A percentile compares a stretch with the other conserved stretches of the same genome.
These are phyloP conservation scores for Aspergillus udagawae DNA, from an alignment of 2,329 filamentous ascomycete genomes.

Conservation along the genomic window DNA sequence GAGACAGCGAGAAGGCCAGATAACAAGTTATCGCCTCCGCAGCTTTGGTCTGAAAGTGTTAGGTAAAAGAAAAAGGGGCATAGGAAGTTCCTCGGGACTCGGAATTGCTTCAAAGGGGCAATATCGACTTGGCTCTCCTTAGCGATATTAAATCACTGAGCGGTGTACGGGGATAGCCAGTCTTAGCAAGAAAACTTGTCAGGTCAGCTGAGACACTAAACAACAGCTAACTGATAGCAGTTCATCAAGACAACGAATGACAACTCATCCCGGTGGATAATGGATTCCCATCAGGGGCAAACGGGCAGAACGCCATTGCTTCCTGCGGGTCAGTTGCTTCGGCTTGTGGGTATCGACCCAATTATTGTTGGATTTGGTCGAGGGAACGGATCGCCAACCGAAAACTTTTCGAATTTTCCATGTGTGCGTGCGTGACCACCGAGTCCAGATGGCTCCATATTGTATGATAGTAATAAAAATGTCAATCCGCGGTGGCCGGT, in stretches of 20 bases:
- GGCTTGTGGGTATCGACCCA: background rate
- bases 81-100: background rate
- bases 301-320: background rate
- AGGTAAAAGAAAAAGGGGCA: background rate
- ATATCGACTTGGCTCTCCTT: background rate
- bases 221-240: background rate
- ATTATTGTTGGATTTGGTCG: background rate
- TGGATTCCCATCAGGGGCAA: background rate
- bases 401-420: background rate
- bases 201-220: background rate
- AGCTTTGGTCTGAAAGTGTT: background rate
- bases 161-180: background rate
- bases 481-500: too few species aligned
- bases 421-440: background rate
- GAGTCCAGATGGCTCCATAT: background rate
- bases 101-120: background rate
- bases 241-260: background rate
- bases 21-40: background rate
- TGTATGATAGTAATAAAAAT: background rate
- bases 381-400: background rate
- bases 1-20: background rate
- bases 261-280: background rate
- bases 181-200: background rate
- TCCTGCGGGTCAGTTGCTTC: background rate
- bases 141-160: too few species aligned